Base-by-base conservation (phyloP, 2,329 filamentous ascomycete species). In the Curvularia eragrostidis region DNA sequence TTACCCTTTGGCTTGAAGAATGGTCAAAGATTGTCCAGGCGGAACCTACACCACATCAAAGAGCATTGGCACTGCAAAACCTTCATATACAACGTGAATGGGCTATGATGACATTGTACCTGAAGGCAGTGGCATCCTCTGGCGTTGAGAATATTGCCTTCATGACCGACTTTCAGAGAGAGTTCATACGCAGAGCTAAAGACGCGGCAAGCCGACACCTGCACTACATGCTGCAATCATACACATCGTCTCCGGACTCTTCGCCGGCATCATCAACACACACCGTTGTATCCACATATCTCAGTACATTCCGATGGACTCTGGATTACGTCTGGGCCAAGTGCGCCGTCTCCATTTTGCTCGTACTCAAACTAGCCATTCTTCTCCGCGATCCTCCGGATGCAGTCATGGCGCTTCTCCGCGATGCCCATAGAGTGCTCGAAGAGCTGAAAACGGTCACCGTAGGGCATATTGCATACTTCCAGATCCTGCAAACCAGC, bases 241-340 rank as follows among this genome's bases (percentile, higher is more conserved):
- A 43, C 26, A 36, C 66, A 18, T 59, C 61, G 6, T 52, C 64
- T 1, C 59, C 64, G 5, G 42, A 58, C 5, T 66, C 65, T 5
- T 80, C 43, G 6, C 48, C 56, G 2, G 50, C 54, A 6, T 55
- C 63, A 12, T 49, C 61, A 1, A 55, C 56, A 7, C 50, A 55
- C 30, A 53, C 34, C 0, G 43, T 50, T 3, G 46, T 47, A 18
- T 58, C 65, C 3, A 61, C 66, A 1, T 86, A 86, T 62, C 78
- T 85, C 8, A 78, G 75, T 13, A 82, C 81, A 15, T 78, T 85
- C 32, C 79, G 78, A 28, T 85, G 81, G 61, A 82, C 83, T 0
- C 84, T 84, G 78, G 83, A 85, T 53, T 85, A 85, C 57, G 83
- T 85, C 19, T 85, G 83, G 83, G 83, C 83, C 0, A 86, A 86